Evolutionary conservation across 1,284 basidiomycete genomes (phyloP).

Genomic region (Trametes versicolor): DNA sequence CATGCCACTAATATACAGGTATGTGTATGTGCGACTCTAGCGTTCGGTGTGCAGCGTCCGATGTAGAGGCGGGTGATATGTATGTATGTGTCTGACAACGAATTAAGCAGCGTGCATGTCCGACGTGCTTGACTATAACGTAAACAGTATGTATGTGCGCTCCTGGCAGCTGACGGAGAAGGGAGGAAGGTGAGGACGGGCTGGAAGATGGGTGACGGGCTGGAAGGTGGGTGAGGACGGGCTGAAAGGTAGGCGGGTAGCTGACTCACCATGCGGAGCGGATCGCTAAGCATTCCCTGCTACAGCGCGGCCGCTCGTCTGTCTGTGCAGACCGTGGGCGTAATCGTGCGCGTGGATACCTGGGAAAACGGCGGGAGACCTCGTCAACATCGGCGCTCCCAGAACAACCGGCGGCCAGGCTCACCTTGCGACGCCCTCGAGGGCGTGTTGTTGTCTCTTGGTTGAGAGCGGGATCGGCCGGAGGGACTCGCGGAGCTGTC

Average conservation of each 20-base stretch:
- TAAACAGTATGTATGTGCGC: background rate
- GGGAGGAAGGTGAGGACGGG: background rate
- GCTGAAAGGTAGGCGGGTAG: background rate
- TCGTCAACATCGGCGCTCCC: background rate
- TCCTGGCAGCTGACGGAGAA: too few relatives aligned
- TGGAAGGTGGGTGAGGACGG: background rate
- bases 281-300: constrained; percentile 23
- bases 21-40: constrained; percentile 2
- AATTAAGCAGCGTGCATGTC: constrained; percentile 1
- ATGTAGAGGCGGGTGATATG: constrained; percentile 4
- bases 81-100: constrained; percentile 8
- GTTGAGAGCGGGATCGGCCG: constrained; percentile 16
- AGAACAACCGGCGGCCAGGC: constrained; percentile 15
- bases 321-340: constrained; percentile 37
- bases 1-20: constrained; percentile 16
- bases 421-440: constrained; percentile 36
- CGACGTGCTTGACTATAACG: background rate
- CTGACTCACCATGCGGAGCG: constrained; percentile 2
- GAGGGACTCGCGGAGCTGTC: constrained; percentile 23
- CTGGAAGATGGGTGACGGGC: background rate
- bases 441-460: constrained; percentile 21
- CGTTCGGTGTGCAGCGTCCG: constrained; percentile 4
- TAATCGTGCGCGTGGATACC: constrained; percentile 44
- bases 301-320: constrained; percentile 30
- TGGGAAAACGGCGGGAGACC: constrained; percentile 28